These are phyloP conservation scores for Trichoderma afroharzianum DNA, from an alignment of 2,329 filamentous ascomycete genomes.

Conservation along the genomic window DNA sequence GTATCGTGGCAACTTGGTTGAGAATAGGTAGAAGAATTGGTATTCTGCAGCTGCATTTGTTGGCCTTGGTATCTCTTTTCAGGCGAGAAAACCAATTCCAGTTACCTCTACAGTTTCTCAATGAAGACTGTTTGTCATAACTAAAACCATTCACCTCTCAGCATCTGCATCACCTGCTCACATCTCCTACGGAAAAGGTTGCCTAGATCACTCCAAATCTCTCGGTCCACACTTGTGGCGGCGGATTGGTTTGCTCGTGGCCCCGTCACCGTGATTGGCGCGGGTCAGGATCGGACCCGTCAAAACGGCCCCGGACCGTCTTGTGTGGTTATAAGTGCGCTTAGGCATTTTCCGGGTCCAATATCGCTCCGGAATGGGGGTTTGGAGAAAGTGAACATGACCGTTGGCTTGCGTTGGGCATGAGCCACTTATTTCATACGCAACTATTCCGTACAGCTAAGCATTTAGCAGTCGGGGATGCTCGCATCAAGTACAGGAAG, in stretches of 20 bases:
- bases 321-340: not conserved
- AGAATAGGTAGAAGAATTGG: not conserved
- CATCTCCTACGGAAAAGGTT: not conserved
- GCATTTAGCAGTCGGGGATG: not conserved
- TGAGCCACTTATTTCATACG: conserved; percentile 4
- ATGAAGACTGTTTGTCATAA: not conserved
- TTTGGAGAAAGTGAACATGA: not conserved
- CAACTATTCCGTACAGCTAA: not conserved
- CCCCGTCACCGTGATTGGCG: conserved; percentile 7
- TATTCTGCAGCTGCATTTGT: not conserved
- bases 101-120: not conserved
- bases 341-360: conserved; percentile 11
- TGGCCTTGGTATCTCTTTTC: not conserved
- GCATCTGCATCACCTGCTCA: not conserved
- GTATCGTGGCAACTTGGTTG: not conserved
- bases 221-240: conserved; percentile 1
- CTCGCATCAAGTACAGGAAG: not conserved
- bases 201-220: not conserved
- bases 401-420: not conserved
- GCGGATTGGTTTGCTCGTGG: not conserved
- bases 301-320: conserved; percentile 1
- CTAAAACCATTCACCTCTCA: not conserved
- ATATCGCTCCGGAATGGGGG: not conserved
- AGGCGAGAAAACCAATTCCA: not conserved
- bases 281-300: conserved; percentile 10